phyloP scores from a whole-genome alignment of 106 monocot genomes.

The Triglochin maritima region DNA sequence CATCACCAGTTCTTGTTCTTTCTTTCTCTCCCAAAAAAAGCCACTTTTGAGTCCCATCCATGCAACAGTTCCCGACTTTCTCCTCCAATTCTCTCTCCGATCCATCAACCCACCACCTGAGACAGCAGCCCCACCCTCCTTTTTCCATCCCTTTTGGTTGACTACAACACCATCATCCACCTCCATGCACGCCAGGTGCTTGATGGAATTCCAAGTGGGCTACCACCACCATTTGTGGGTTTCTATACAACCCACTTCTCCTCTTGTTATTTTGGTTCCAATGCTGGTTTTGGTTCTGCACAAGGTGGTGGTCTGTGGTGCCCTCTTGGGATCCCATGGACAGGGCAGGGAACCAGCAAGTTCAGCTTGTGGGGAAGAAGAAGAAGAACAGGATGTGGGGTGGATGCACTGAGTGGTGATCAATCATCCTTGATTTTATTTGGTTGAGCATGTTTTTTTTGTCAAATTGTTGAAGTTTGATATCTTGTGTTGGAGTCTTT shows the following conservation, averaged over 20 bases:
- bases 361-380: background rate
- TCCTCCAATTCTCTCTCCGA: background rate
- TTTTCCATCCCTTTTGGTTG: background rate
- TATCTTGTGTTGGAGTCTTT: no score
- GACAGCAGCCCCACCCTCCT: background rate
- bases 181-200: slow-evolving; percentile 3
- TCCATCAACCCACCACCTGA: background rate
- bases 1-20: no score
- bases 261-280: background rate
- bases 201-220: background rate
- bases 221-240: background rate
- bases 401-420: background rate
- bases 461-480: no score
- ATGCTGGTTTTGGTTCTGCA: background rate
- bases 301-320: background rate
- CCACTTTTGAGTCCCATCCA: no score
- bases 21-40: no score
- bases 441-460: background rate
- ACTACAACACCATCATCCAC: slow-evolving; percentile 2
- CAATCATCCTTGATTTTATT: background rate
- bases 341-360: background rate
- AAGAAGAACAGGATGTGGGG: background rate
- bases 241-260: background rate
- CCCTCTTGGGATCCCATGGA: background rate
- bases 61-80: no score